Evolutionary conservation across 768 basidiomycete genomes (phyloP).

Genomic region (Pleurotus eryngii): DNA sequence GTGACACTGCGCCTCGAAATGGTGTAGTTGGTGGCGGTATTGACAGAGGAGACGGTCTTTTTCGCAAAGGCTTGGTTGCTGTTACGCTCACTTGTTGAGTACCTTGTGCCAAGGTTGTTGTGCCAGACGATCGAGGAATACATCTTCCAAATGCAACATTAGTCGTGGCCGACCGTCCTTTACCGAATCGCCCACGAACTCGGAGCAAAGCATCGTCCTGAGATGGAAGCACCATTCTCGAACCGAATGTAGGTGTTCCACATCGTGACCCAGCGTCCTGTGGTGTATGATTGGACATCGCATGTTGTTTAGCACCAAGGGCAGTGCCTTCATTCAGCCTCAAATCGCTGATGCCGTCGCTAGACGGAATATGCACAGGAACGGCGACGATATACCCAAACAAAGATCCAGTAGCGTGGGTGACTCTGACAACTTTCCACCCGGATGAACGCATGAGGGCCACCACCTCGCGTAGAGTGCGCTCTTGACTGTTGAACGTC

Average conservation of each 20-base stretch:
- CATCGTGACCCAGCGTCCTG: slow-evolving; percentile 45
- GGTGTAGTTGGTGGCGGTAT: slow-evolving; percentile 14
- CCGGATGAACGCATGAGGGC: slow-evolving; percentile 52
- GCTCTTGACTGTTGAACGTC: slow-evolving; percentile 66
- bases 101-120: slow-evolving; percentile 11
- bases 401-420: slow-evolving; percentile 55
- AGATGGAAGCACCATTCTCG: slow-evolving; percentile 43
- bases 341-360: slow-evolving; percentile 4
- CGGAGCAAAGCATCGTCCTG: slow-evolving; percentile 40
- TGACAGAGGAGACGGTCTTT: slow-evolving; percentile 26
- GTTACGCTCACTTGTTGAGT: slow-evolving; percentile 1
- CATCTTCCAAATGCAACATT: slow-evolving; percentile 10
- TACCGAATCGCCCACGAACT: slow-evolving; percentile 25
- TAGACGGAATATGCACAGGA: slow-evolving; percentile 48
- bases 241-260: slow-evolving; percentile 63
- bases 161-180: background rate
- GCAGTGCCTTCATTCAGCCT: background rate
- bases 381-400: slow-evolving; percentile 73
- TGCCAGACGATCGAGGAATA: slow-evolving; percentile 7
- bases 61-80: slow-evolving; percentile 27
- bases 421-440: slow-evolving; percentile 58
- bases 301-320: slow-evolving; percentile 6
- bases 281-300: slow-evolving; percentile 18
- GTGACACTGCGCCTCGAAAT: slow-evolving; percentile 6
- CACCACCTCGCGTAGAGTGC: slow-evolving; percentile 63